A percentile compares a stretch with the other conserved stretches of the same genome.
phyloP scores from a whole-genome alignment of 176 grass and related monocot species.

The Juncus effusus region DNA sequence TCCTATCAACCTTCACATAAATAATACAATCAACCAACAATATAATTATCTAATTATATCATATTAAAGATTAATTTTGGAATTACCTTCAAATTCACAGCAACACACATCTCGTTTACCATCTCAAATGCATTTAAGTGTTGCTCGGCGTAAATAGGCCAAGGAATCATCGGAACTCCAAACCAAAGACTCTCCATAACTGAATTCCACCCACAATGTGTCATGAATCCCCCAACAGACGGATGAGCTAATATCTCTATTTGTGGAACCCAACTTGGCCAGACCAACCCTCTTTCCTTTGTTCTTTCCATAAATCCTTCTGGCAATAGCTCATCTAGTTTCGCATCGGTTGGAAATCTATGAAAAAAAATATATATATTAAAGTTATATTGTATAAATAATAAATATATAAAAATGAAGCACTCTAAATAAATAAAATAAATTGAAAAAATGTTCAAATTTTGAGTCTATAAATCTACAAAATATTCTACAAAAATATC shows the following conservation, averaged over 20 bases:
- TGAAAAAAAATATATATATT: background rate
- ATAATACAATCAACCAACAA: too few species aligned
- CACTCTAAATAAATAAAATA: too few species aligned
- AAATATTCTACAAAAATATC: too few species aligned
- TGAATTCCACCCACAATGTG: conserved; percentile 23
- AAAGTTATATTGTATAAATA: background rate
- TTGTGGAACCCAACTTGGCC: conserved; percentile 17
- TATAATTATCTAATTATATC: too few species aligned
- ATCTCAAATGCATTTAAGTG: conserved; percentile 20
- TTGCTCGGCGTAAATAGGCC: conserved; percentile 23
- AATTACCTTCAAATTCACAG: background rate
- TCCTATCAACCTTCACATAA: conserved; percentile 14
- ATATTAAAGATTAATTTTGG: too few species aligned
- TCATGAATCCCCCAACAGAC: conserved; percentile 16
- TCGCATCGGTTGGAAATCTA: conserved; percentile 15
- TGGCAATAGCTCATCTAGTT: conserved; percentile 10
- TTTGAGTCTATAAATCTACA: too few species aligned
- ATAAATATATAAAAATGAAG: too few species aligned
- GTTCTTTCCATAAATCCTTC: conserved; percentile 21
- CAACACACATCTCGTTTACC: conserved; percentile 20
- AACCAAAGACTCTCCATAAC: conserved; percentile 22
- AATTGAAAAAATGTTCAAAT: too few species aligned
- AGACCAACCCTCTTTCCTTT: conserved; percentile 16
- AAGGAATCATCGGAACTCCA: conserved; percentile 17
- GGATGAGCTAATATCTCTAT: background rate